These are phyloP conservation scores for Sphaerostilbella broomeana DNA, from an alignment of 2,329 filamentous ascomycete genomes.

Conservation along the genomic window DNA sequence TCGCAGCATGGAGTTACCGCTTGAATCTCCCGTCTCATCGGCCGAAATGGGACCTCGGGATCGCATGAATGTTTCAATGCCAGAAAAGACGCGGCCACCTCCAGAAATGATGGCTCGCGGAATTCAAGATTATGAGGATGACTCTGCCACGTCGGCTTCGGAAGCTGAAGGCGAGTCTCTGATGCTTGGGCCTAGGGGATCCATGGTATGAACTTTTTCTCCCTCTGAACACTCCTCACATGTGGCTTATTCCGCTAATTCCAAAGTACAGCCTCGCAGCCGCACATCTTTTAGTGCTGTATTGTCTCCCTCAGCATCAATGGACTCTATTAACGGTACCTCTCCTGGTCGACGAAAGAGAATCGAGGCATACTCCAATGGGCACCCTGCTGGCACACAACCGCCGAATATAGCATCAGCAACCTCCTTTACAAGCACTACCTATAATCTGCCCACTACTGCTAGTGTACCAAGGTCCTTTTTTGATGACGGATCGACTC, in stretches of 20 bases:
- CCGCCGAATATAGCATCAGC: constrained; percentile 50
- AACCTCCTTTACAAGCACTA: constrained; percentile 55
- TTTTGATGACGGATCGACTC: constrained; percentile 79
- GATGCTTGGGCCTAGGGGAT: constrained; percentile 62
- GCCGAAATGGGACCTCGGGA: constrained; percentile 83
- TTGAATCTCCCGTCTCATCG: constrained; percentile 77
- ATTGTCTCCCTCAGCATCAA: constrained; percentile 79
- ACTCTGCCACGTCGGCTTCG: constrained; percentile 76
- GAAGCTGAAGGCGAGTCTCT: constrained; percentile 72
- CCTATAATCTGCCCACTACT: constrained; percentile 51
- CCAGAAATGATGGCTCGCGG: constrained; percentile 86
- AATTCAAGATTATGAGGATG: constrained; percentile 80
- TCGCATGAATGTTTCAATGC: constrained; percentile 79
- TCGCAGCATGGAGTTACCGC: constrained; percentile 86
- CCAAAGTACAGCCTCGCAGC: constrained; percentile 43
- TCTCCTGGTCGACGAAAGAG: constrained; percentile 53
- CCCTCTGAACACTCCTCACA: neutral
- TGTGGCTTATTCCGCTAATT: neutral
- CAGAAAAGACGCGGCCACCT: constrained; percentile 83
- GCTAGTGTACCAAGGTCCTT: constrained; percentile 70
- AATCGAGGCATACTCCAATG: constrained; percentile 48
- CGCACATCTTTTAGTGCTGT: constrained; percentile 63
- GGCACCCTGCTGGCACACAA: constrained; percentile 29
- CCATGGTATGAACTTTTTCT: constrained; percentile 47
- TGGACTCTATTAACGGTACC: constrained; percentile 77